Conservation (phyloP, 306 rosid genomes). For the Fragaria iinumae region DNA sequence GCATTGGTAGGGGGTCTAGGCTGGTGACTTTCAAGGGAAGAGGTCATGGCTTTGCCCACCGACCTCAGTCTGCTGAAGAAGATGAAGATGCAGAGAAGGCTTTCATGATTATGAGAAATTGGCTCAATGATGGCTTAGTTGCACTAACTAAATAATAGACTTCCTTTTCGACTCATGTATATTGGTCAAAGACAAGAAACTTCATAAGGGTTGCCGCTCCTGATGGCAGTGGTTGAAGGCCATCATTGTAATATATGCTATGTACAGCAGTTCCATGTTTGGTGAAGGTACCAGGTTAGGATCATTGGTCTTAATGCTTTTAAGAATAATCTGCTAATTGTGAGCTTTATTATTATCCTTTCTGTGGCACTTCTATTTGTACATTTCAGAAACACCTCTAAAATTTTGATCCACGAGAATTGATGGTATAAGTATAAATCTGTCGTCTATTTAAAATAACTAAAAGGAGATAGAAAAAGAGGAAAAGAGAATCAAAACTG, state of each 20-base stretch:
- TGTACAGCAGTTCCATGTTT: not conserved
- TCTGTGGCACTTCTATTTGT: not conserved
- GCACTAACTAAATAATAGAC: slow-evolving; percentile 13
- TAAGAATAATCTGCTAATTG: not conserved
- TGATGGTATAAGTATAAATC: not conserved
- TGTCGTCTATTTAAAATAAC: not conserved
- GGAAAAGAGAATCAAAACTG: not conserved
- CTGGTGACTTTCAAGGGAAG: slow-evolving; percentile 58
- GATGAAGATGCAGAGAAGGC: slow-evolving; percentile 85
- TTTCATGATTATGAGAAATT: slow-evolving; percentile 58
- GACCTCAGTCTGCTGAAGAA: slow-evolving; percentile 70
- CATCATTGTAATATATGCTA: not conserved
- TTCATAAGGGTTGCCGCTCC: not conserved
- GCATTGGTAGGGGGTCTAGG: slow-evolving; percentile 43
- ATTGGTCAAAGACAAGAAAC: not conserved
- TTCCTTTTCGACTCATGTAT: not conserved
- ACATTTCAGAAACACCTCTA: not conserved
- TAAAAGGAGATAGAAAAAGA: not conserved
- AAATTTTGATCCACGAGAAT: not conserved
- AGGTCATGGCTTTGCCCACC: slow-evolving; percentile 80
- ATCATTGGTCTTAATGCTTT: not conserved
- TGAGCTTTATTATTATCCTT: not conserved
- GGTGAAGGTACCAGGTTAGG: not conserved
- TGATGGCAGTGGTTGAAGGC: not conserved
- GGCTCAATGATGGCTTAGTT: slow-evolving; percentile 53